Evolutionary conservation across 345 rosid species (phyloP).

Genomic region (Jatropha curcas): DNA sequence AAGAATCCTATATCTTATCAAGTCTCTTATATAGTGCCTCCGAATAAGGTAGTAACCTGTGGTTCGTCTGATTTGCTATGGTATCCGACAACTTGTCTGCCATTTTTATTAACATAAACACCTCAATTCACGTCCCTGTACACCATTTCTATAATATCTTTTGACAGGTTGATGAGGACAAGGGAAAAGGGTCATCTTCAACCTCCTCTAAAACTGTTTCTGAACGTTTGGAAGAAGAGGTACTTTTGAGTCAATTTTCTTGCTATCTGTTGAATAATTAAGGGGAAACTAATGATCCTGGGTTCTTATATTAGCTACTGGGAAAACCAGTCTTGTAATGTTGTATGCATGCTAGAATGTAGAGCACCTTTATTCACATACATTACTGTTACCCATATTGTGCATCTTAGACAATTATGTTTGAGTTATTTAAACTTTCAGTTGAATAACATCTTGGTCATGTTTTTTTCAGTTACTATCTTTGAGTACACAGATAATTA

Average conservation of each 20-base stretch:
- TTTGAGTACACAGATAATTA: constrained; percentile 5
- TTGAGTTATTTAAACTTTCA: background rate
- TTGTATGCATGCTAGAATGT: background rate
- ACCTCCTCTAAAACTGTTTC: constrained; percentile 54
- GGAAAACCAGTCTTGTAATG: background rate
- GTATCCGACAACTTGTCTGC: background rate
- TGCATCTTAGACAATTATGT: background rate
- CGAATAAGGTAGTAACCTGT: constrained; percentile 63
- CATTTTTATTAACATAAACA: constrained; percentile 1
- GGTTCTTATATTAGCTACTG: background rate
- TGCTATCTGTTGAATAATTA: background rate
- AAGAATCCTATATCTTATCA: constrained; percentile 70
- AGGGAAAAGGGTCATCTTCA: constrained; percentile 58
- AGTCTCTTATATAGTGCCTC: constrained; percentile 77
- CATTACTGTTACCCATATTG: background rate
- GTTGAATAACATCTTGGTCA: background rate
- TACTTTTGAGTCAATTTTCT: constrained; percentile 26
- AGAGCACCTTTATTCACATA: background rate
- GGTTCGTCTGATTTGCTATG: background rate
- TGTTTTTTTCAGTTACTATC: constrained; percentile 9
- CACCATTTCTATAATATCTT: background rate
- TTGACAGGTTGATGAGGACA: constrained; percentile 72
- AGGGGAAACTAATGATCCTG: background rate
- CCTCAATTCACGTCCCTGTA: background rate
- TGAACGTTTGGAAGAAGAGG: constrained; percentile 88